Evolutionary conservation across 306 rosid genomes (phyloP).

Genomic region (Cicer bijugum): DNA sequence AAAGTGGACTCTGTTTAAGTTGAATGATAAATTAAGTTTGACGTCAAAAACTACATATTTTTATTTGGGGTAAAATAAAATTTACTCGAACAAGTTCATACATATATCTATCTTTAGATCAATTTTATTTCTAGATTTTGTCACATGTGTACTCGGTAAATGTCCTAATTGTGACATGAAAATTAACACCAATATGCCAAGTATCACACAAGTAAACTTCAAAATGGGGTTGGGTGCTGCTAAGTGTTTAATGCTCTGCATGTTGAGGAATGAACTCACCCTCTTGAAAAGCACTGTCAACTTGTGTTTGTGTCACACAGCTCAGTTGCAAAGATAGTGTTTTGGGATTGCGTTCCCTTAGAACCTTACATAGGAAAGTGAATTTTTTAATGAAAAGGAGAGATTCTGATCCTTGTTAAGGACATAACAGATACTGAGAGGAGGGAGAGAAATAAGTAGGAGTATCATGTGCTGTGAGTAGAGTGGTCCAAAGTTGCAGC

Average conservation of each 20-base stretch:
- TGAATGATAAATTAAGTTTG: too few relatives aligned
- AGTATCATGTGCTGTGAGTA: conserved; percentile 36
- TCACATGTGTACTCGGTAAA: conserved; percentile 36
- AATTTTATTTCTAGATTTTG: background rate
- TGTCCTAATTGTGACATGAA: conserved; percentile 22
- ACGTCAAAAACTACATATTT: too few relatives aligned
- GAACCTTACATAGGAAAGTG: conserved; percentile 3
- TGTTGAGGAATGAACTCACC: conserved; percentile 8
- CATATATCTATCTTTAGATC: too few relatives aligned
- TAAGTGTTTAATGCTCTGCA: conserved; percentile 29
- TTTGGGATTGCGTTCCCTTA: conserved; percentile 48
- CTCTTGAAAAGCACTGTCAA: conserved; percentile 18
- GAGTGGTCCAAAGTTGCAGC: conserved; percentile 59
- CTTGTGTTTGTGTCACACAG: conserved; percentile 16
- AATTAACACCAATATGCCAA: conserved; percentile 1
- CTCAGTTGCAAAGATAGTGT: conserved; percentile 27
- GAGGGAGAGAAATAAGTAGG: conserved; percentile 22
- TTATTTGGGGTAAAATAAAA: too few relatives aligned
- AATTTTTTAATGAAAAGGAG: conserved; percentile 33
- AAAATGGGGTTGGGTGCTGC: conserved; percentile 32
- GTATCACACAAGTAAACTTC: conserved; percentile 31
- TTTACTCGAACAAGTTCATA: too few relatives aligned
- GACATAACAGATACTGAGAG: conserved; percentile 39
- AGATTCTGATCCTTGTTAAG: conserved; percentile 40
- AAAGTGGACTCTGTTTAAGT: too few relatives aligned